Evolutionary conservation across 1,284 basidiomycete species (phyloP), one percentile per base, ranked within the genome.

Genomic region (Leccinum insolens): DNA sequence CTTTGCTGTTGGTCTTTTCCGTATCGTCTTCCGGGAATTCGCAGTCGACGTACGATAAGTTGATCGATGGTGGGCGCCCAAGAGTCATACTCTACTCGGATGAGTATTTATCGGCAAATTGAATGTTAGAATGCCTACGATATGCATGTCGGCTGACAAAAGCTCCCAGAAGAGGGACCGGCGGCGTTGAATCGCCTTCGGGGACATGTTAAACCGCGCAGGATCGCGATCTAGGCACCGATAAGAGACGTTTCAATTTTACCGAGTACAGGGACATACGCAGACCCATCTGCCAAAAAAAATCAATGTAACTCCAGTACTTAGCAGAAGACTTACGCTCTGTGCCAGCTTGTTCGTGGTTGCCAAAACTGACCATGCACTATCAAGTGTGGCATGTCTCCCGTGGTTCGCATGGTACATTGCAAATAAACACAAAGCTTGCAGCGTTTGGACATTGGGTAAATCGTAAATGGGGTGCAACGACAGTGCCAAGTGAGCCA

Each of bases 391-490:
- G 66, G 85, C 85, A 60, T 83, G 78, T 68, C 81, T 82, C 4
- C 84, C 85, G 62, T 84, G 85, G 70, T 87, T 81, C 64, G 81
- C 84, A 68, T 89, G 86, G 72, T 86, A 90, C 31, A 79, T 76
- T 5, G 82, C 84, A 82, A 89, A 83, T 52, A 90, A 73, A 57
- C 82, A 76, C 7, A 89, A 75, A 11, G 89, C 86, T 75, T 90
- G 88, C 14, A 91, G 82, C 2, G 89, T 89, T 61, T 85, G 83
- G 61, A 85, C 81, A 71, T 87, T 86, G 2, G 88, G 88, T 8
- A 88, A 85, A 70, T 90, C 89, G 66, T 88, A 88, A 12, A 89
- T 79, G 1, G 86, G 84, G n/a, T 85, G 84, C 63, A 89, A 72
- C 3, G 87, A 86, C 57, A 91, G 71, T 22, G 86, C 85, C 28